phyloP scores from a whole-genome alignment of 768 basidiomycete species.

The Suillus weaverae region DNA sequence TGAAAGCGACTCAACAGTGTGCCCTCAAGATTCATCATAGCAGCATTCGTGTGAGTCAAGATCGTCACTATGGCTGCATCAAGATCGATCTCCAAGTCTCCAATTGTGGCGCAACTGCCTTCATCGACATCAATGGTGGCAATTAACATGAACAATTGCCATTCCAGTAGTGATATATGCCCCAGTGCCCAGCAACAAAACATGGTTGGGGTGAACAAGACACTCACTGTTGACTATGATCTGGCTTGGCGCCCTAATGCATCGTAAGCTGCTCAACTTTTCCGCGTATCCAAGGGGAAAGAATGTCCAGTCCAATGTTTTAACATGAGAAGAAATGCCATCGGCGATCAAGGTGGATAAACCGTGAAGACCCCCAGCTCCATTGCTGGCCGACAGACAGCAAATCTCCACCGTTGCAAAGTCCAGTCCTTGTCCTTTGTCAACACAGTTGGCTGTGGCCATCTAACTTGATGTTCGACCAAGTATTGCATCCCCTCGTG shows the following conservation, averaged over 20 bases:
- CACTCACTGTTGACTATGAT: conserved; percentile 6
- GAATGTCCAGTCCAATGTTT: not conserved
- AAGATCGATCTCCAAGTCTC: not conserved
- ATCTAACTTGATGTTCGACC: not conserved
- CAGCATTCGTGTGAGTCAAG: conserved; percentile 9
- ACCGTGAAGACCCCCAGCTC: not conserved
- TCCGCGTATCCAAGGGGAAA: not conserved
- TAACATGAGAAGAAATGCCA: not conserved
- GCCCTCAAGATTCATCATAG: conserved; percentile 9
- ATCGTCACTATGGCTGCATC: not conserved
- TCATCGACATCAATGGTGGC: not conserved
- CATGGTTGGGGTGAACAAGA: conserved; percentile 8
- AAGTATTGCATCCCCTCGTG: not conserved
- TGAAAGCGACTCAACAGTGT: conserved; percentile 11
- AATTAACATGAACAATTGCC: not conserved
- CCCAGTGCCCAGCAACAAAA: not conserved
- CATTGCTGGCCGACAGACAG: not conserved
- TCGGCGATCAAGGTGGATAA: not conserved
- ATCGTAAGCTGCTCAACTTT: not conserved
- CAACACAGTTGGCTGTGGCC: not conserved
- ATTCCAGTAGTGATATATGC: not conserved
- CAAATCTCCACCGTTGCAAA: not conserved
- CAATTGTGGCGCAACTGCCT: not conserved
- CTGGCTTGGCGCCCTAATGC: not conserved
- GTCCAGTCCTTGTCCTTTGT: not conserved